phyloP scores from a whole-genome alignment of 1,139 yeast species.

The Yamadazyma membranifaciens region DNA sequence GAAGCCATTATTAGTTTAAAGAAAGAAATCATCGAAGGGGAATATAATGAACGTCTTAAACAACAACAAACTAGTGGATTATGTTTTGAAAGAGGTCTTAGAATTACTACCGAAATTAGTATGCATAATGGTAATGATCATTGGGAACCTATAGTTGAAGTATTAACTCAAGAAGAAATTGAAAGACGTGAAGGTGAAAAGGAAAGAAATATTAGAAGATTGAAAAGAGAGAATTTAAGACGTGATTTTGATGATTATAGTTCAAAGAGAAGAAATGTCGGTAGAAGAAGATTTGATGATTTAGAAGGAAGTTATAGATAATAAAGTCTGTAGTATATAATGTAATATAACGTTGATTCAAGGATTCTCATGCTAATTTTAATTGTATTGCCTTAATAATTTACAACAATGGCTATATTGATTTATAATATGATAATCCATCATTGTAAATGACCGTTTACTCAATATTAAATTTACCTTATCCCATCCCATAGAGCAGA shows the following conservation, averaged over 20 bases:
- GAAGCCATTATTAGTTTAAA: slow-evolving; percentile 76
- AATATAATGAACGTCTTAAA: slow-evolving; percentile 46
- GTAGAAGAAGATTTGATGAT: slow-evolving; percentile 58
- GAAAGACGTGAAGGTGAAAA: slow-evolving; percentile 94
- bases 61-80: slow-evolving; percentile 45
- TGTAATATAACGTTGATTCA: neutral
- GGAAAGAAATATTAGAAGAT: slow-evolving; percentile 85
- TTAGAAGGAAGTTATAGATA: slow-evolving; percentile 39
- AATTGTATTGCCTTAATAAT: too few species aligned
- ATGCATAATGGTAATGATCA: slow-evolving; percentile 54
- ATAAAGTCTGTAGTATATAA: slow-evolving; percentile 1
- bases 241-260: slow-evolving; percentile 47
- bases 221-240: slow-evolving; percentile 85
- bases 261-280: slow-evolving; percentile 44
- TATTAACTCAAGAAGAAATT: slow-evolving; percentile 86
- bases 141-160: slow-evolving; percentile 90
- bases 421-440: too few species aligned
- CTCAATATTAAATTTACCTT: too few species aligned
- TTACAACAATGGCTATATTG: too few species aligned
- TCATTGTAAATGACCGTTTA: too few species aligned
- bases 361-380: neutral
- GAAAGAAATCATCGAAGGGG: slow-evolving; percentile 84
- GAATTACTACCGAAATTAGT: slow-evolving; percentile 46
- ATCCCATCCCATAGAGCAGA: too few species aligned
- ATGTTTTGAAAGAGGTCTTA: slow-evolving; percentile 43